Percentiles rank a stretch among this genome's conserved stretches.
phyloP scores from a whole-genome alignment of 2,329 filamentous ascomycete species.

The Chaetomium sp. region DNA sequence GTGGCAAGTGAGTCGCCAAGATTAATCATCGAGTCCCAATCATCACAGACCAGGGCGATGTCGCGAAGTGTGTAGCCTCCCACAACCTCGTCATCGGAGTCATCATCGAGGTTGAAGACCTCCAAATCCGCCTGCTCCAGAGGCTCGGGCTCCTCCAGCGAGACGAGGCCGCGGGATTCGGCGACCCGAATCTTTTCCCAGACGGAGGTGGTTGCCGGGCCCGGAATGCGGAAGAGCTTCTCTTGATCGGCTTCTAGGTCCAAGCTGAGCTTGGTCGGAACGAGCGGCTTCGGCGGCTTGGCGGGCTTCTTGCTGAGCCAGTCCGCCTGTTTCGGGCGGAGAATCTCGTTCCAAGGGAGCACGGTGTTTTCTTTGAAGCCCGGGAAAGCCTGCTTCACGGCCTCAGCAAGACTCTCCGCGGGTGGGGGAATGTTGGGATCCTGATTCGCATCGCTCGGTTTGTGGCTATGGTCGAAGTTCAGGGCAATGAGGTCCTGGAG shows the following conservation, averaged over 20 bases:
- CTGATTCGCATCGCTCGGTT: constrained; percentile 45
- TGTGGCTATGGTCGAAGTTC: constrained; percentile 41
- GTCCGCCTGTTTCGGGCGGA: constrained; percentile 72
- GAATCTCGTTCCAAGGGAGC: constrained; percentile 73
- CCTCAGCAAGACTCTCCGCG: constrained; percentile 65
- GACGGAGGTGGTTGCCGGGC: constrained; percentile 46
- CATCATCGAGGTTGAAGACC: constrained; percentile 34
- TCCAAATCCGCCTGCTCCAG: constrained; percentile 40
- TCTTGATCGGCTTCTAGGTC: constrained; percentile 84
- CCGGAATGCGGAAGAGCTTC: constrained; percentile 72
- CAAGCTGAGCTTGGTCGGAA: constrained; percentile 80
- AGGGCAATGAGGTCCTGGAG: constrained; percentile 34
- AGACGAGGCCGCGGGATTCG: constrained; percentile 43
- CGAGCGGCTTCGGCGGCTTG: constrained; percentile 73
- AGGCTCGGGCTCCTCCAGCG: constrained; percentile 34
- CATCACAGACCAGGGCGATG: constrained; percentile 76
- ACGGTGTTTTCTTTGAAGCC: constrained; percentile 68
- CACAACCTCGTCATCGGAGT: constrained; percentile 57
- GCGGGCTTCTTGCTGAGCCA: constrained; percentile 72
- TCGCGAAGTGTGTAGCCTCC: constrained; percentile 74
- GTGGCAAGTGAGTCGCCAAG: constrained; percentile 31
- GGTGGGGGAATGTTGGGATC: constrained; percentile 60
- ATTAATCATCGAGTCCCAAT: constrained; percentile 67
- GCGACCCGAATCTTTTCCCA: constrained; percentile 51
- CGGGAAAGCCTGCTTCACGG: constrained; percentile 75